Evolutionary conservation across 2,329 filamentous ascomycete species (phyloP).

Genomic region (Paramyrothecium sp.): DNA sequence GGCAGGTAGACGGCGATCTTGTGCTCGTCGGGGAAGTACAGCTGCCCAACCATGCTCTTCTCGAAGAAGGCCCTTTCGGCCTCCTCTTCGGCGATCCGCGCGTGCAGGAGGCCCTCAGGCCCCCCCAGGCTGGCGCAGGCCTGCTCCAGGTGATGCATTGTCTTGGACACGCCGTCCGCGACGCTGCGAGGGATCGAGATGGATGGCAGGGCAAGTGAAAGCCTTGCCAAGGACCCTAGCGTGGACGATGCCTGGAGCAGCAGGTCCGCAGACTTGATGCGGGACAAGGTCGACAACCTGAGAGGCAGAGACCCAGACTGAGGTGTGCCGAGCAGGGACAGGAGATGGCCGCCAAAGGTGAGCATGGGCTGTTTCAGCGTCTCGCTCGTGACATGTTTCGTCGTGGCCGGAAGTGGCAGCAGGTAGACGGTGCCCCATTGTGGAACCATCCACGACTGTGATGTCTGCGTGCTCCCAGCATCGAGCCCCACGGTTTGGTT

Average conservation of each 20-base stretch:
- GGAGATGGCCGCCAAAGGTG: constrained; percentile 86
- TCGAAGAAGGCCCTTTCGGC: constrained; percentile 97
- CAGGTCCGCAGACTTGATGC: constrained; percentile 82
- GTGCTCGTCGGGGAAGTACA: constrained; percentile 98
- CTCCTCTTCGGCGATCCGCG: constrained; percentile 80
- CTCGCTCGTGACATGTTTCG: constrained; percentile 56
- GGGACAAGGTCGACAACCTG: constrained; percentile 77
- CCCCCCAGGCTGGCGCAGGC: constrained; percentile 72
- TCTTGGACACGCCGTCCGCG: constrained; percentile 78
- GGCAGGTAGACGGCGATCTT: constrained; percentile 96
- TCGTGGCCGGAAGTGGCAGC: constrained; percentile 46
- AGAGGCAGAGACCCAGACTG: constrained; percentile 80
- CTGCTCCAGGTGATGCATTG: constrained; percentile 72
- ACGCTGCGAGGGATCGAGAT: constrained; percentile 90
- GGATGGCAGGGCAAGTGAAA: constrained; percentile 79
- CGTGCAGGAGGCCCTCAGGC: constrained; percentile 71
- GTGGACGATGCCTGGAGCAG: constrained; percentile 89
- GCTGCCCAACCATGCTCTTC: constrained; percentile 97
- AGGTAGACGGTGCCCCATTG: constrained; percentile 83
- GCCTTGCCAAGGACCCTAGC: constrained; percentile 84
- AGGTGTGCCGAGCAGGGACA: constrained; percentile 84
- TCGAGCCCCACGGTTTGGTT: constrained; percentile 65
- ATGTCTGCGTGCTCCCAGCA: constrained; percentile 39
- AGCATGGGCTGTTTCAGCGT: constrained; percentile 78
- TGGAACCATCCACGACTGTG: constrained; percentile 82